phyloP scores from a whole-genome alignment of 2,329 filamentous ascomycete species.

The Reticulascus tulasneorum region DNA sequence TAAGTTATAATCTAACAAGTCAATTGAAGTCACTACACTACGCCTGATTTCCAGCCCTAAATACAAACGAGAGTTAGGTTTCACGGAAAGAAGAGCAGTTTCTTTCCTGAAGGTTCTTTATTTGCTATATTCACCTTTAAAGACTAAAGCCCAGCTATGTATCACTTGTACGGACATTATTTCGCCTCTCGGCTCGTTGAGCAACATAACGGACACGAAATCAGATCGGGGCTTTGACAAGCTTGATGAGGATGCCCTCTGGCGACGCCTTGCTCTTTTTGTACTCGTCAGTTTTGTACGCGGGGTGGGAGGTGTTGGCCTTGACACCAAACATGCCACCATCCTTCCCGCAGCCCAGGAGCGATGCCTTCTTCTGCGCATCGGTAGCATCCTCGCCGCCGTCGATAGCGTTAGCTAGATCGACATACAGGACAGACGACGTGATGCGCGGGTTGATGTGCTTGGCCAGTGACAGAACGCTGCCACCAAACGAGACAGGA shows the following conservation, averaged over 20 bases:
- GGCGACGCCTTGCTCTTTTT: slow-evolving; percentile 15
- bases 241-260: slow-evolving; percentile 22
- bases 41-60: too few species aligned
- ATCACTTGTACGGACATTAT: too few species aligned
- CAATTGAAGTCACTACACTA: too few species aligned
- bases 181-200: too few species aligned
- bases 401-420: slow-evolving; percentile 24
- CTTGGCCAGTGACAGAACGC: slow-evolving; percentile 19
- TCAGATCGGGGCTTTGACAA: too few species aligned
- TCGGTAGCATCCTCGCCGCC: slow-evolving; percentile 12
- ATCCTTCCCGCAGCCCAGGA: slow-evolving; percentile 23
- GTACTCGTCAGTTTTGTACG: slow-evolving; percentile 16
- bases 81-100: too few species aligned
- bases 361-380: slow-evolving; percentile 1
- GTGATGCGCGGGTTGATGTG: slow-evolving; percentile 16
- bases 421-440: slow-evolving; percentile 19
- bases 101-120: too few species aligned
- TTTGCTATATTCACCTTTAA: too few species aligned
- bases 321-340: slow-evolving; percentile 19
- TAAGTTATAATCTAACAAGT: too few species aligned
- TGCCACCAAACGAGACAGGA: slow-evolving; percentile 9
- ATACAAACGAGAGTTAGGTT: too few species aligned
- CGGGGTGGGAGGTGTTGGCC: slow-evolving; percentile 12
- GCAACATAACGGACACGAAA: too few species aligned
- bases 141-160: too few species aligned